phyloP scores from a whole-genome alignment of 1,284 basidiomycete species.

The Ceratorhiza oryzae-sativae region DNA sequence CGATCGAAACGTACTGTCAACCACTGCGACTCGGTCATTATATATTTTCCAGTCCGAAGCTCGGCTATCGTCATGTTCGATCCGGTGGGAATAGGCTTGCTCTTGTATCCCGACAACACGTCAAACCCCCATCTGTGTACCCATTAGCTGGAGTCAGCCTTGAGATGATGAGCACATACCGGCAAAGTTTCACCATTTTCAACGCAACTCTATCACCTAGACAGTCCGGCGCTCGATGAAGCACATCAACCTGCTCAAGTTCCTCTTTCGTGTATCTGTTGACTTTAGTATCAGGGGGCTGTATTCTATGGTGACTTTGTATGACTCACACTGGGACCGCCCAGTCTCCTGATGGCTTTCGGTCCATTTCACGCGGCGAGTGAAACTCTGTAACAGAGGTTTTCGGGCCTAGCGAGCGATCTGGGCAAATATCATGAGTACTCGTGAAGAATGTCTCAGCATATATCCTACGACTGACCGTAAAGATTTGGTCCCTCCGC shows the following conservation, averaged over 20 bases:
- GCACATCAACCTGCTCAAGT: not conserved
- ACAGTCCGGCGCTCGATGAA: constrained; percentile 1
- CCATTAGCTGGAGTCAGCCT: constrained; percentile 43
- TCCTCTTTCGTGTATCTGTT: constrained; percentile 12
- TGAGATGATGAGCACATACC: not conserved
- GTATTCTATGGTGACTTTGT: not conserved
- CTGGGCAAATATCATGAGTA: not conserved
- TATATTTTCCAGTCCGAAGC: constrained; percentile 72
- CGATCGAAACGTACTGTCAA: constrained; percentile 56
- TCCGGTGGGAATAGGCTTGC: constrained; percentile 67
- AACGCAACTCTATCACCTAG: constrained; percentile 22
- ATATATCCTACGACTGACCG: too few species aligned
- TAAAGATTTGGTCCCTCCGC: too few species aligned
- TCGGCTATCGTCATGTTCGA: constrained; percentile 68
- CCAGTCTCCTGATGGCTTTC: constrained; percentile 30
- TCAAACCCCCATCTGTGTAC: constrained; percentile 71
- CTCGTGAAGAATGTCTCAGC: too few species aligned
- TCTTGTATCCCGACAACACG: constrained; percentile 79
- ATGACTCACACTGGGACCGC: constrained; percentile 19
- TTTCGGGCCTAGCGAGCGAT: constrained; percentile 16
- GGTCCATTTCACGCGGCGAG: constrained; percentile 1
- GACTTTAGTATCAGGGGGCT: not conserved
- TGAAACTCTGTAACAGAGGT: constrained; percentile 19
- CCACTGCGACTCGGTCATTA: constrained; percentile 81
- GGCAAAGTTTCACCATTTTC: constrained; percentile 8